A percentile compares a stretch with the other conserved stretches of the same genome.
These are phyloP conservation scores for Maudiozyma pseudohumilis DNA, from an alignment of 805 yeast genomes.

Conservation along the genomic window DNA sequence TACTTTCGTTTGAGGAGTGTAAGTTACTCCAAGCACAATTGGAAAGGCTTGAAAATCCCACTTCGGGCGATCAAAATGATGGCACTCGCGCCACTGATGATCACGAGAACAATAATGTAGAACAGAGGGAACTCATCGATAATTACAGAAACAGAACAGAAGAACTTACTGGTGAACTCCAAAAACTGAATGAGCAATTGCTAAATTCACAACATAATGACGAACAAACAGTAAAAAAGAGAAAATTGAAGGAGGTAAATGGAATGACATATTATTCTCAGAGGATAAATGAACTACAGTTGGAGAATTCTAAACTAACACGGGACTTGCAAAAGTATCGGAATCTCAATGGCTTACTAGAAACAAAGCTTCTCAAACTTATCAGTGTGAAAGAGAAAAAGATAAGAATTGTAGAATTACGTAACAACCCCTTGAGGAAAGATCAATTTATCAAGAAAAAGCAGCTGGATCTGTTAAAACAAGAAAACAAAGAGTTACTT, in stretches of 20 bases:
- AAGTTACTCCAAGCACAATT: constrained; percentile 48
- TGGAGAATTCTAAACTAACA: constrained; percentile 33
- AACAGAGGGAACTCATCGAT: constrained; percentile 33
- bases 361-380: constrained; percentile 31
- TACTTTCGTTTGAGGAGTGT: constrained; percentile 48
- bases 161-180: constrained; percentile 33
- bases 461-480: constrained; percentile 39
- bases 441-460: constrained; percentile 53
- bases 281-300: constrained; percentile 30
- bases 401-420: constrained; percentile 48
- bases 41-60: constrained; percentile 33
- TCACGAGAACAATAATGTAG: constrained; percentile 12
- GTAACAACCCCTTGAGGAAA: constrained; percentile 52
- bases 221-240: constrained; percentile 16
- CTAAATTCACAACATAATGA: constrained; percentile 10
- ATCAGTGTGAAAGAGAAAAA: constrained; percentile 31
- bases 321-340: constrained; percentile 32
- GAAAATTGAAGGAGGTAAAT: constrained; percentile 21
- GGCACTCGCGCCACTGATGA: too few species aligned
- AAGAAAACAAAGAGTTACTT: constrained; percentile 51
- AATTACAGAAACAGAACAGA: constrained; percentile 46
- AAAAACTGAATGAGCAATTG: constrained; percentile 25
- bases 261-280: constrained; percentile 22
- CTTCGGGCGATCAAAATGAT: constrained; percentile 9
- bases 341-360: constrained; percentile 30